Conservation (phyloP, 805 yeast species). For the Cyberlindnera petersonii region DNA sequence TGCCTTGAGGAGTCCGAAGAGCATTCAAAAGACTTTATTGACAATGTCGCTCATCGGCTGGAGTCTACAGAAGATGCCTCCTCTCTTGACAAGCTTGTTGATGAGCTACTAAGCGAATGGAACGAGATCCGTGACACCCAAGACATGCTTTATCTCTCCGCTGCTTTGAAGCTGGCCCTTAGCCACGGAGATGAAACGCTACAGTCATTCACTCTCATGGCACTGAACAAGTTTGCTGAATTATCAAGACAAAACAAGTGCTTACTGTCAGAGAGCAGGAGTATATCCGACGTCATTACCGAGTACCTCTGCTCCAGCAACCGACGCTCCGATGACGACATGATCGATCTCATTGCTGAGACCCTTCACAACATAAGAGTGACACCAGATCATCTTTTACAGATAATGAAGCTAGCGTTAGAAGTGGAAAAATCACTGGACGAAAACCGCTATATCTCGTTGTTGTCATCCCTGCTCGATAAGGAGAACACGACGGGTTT, state of each 20-base stretch:
- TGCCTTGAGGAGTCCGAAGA: not conserved
- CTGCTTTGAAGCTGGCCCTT: conserved; percentile 1
- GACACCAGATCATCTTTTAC: conserved; percentile 10
- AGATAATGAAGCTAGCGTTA: conserved; percentile 4
- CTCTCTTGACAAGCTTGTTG: not conserved
- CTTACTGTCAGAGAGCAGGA: not conserved
- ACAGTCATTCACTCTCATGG: not conserved
- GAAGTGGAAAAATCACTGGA: not conserved
- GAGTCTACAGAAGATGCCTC: not conserved
- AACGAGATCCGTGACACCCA: not conserved
- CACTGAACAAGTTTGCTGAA: not conserved
- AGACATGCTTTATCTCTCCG: not conserved
- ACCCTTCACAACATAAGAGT: conserved; percentile 2
- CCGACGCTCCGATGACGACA: not conserved
- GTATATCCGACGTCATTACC: not conserved
- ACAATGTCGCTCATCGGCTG: not conserved
- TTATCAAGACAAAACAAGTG: conserved; percentile 1
- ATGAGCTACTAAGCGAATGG: conserved; percentile 1
- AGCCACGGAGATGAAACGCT: not conserved
- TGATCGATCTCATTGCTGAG: not conserved
- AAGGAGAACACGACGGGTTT: conserved; percentile 22
- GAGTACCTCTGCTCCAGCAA: not conserved
- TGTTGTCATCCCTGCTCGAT: conserved; percentile 13
- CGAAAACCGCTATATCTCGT: conserved; percentile 2
- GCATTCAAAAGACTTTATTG: not conserved